phyloP scores from a whole-genome alignment of 2,329 filamentous ascomycete species.

The Ramichloridium luteum region DNA sequence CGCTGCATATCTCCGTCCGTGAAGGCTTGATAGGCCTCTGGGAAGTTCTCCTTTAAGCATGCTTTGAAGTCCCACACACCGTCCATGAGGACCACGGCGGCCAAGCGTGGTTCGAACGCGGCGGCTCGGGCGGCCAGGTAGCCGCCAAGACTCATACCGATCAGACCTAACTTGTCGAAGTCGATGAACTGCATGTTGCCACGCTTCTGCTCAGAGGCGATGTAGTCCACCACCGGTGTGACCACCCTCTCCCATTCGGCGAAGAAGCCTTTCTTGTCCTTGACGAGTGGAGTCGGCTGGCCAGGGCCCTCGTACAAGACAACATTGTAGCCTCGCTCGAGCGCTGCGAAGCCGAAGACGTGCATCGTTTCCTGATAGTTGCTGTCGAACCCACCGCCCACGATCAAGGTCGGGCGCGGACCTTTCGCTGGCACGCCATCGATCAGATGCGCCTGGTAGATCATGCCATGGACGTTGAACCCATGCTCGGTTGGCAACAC shows the following conservation, averaged over 20 bases:
- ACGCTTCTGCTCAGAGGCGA: conserved; percentile 9
- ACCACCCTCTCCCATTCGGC: conserved; percentile 24
- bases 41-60: conserved; percentile 2
- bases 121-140: conserved; percentile 23
- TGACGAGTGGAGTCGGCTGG: conserved; percentile 18
- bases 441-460: conserved; percentile 5
- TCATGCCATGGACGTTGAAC: conserved; percentile 6
- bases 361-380: conserved; percentile 22
- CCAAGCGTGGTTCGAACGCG: conserved; percentile 21
- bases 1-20: not conserved
- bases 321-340: conserved; percentile 23
- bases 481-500: conserved; percentile 3
- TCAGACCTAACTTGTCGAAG: conserved; percentile 15
- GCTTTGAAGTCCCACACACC: conserved; percentile 10
- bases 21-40: conserved; percentile 3
- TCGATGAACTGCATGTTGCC: conserved; percentile 14
- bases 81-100: conserved; percentile 15
- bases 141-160: conserved; percentile 23
- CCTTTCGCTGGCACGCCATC: conserved; percentile 2
- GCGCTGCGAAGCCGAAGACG: conserved; percentile 16
- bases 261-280: conserved; percentile 18
- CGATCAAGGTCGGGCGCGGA: conserved; percentile 14
- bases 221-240: conserved; percentile 22
- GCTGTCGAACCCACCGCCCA: conserved; percentile 21
- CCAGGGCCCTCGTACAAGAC: conserved; percentile 26